phyloP scores from a whole-genome alignment of 2,329 filamentous ascomycete species.

The Colletotrichum tamarilloi region DNA sequence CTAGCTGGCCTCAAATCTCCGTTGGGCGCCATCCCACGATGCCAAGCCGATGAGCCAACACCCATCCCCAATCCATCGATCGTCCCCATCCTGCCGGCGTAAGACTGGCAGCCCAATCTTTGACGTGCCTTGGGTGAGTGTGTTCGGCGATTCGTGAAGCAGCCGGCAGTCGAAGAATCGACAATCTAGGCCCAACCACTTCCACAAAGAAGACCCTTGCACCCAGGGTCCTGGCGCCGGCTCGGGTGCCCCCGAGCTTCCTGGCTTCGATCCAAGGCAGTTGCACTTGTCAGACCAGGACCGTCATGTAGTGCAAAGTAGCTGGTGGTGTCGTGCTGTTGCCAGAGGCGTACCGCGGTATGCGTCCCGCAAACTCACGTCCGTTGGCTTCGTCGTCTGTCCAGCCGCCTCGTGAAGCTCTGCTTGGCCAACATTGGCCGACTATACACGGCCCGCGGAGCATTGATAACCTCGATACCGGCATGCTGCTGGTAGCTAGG shows the following conservation, averaged over 20 bases:
- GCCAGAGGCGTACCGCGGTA: constrained; percentile 1
- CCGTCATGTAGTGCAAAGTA: not conserved
- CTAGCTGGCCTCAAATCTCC: constrained; percentile 14
- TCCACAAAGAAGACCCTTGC: constrained; percentile 3
- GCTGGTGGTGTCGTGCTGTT: not conserved
- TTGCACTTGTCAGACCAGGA: not conserved
- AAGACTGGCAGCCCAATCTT: constrained; percentile 10
- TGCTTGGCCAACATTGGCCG: constrained; percentile 6
- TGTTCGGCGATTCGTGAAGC: not conserved
- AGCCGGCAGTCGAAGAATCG: not conserved
- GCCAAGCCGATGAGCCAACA: constrained; percentile 16
- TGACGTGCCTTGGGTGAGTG: not conserved
- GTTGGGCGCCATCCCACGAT: constrained; percentile 19
- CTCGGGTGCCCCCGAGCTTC: not conserved
- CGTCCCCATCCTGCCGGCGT: not conserved
- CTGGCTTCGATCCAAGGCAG: constrained; percentile 24
- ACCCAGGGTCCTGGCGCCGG: not conserved
- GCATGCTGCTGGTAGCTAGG: not conserved
- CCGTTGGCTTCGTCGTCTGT: constrained; percentile 48
- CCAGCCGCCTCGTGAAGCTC: constrained; percentile 10
- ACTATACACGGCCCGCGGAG: constrained; percentile 5
- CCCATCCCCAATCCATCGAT: constrained; percentile 3
- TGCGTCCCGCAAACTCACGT: not conserved
- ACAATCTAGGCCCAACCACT: not conserved
- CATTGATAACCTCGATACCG: not conserved